Evolutionary conservation across 192 early-diverging fungal species (phyloP).

Genomic region (Phycomyces nitens): DNA sequence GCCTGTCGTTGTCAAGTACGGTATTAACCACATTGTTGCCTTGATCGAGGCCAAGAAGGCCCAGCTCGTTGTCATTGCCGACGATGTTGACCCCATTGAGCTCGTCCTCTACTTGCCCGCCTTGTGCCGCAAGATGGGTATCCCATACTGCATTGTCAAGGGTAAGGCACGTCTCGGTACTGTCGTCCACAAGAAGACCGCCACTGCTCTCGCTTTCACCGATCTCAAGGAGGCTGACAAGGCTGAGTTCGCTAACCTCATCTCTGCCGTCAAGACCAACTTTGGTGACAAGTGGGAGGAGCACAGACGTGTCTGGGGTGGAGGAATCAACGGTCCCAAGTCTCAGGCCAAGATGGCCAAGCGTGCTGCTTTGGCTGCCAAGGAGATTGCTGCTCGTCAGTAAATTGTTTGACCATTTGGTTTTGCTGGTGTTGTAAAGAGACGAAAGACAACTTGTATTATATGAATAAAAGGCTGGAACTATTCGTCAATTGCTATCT

Average conservation of each 20-base stretch:
- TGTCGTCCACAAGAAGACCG: conserved; percentile 98
- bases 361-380: conserved; percentile 54
- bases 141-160: conserved; percentile 99
- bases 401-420: conserved; percentile 43
- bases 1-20: conserved; percentile 94
- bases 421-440: conserved; percentile 41
- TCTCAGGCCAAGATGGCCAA: conserved; percentile 77
- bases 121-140: conserved; percentile 98
- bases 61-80: conserved; percentile 94
- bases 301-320: conserved; percentile 90
- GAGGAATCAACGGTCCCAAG: conserved; percentile 93
- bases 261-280: conserved; percentile 89
- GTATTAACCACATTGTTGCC: conserved; percentile 98
- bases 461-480: too few relatives aligned
- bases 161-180: conserved; percentile 96
- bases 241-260: conserved; percentile 74
- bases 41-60: conserved; percentile 98
- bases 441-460: conserved; percentile 2
- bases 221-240: conserved; percentile 95
- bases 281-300: conserved; percentile 93
- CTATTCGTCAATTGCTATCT: too few relatives aligned
- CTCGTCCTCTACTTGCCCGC: conserved; percentile 97
- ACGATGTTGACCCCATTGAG: conserved; percentile 99
- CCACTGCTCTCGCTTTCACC: conserved; percentile 90
- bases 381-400: conserved; percentile 35